Conservation (phyloP, 2,329 filamentous ascomycete species). For the Taxawa tesnikishii region DNA sequence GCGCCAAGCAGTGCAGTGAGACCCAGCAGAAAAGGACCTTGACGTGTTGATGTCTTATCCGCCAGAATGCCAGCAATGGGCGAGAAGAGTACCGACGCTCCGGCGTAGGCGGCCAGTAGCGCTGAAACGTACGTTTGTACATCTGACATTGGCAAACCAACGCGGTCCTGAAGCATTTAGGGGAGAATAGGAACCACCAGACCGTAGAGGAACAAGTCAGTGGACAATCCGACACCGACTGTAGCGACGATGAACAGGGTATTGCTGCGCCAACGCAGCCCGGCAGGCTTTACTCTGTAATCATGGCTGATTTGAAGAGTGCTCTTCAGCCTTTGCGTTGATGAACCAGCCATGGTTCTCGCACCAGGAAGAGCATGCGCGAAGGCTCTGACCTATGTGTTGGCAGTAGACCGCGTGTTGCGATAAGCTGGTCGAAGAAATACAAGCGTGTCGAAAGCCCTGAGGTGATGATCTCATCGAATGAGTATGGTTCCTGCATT, state of each 20-base stretch:
- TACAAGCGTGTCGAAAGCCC: too few relatives aligned
- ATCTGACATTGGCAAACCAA: conserved; percentile 33
- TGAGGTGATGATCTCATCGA: too few relatives aligned
- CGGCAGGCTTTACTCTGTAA: conserved; percentile 18
- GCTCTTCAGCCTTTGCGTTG: conserved; percentile 15
- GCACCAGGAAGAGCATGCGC: too few relatives aligned
- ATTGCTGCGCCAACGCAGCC: conserved; percentile 43
- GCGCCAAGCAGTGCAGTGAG: conserved; percentile 39
- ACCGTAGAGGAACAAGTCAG: conserved; percentile 48
- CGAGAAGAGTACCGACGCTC: conserved; percentile 38
- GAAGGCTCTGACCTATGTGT: background rate
- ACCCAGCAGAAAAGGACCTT: conserved; percentile 46
- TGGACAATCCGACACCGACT: conserved; percentile 43
- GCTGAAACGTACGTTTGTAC: conserved; percentile 41
- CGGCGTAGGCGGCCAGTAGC: conserved; percentile 43
- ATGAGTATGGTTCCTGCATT: too few relatives aligned
- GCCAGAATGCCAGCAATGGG: conserved; percentile 42
- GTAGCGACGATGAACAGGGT: conserved; percentile 47
- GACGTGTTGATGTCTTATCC: conserved; percentile 40
- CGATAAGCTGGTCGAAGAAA: too few relatives aligned
- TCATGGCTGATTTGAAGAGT: conserved; percentile 22
- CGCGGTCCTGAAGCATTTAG: conserved; percentile 41
- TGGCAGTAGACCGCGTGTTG: background rate
- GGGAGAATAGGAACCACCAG: conserved; percentile 47
- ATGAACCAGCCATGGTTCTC: too few relatives aligned